Percentiles rank a stretch among this genome's conserved stretches.
phyloP scores from a whole-genome alignment of 2,329 filamentous ascomycete species.

The Knufia petricola region DNA sequence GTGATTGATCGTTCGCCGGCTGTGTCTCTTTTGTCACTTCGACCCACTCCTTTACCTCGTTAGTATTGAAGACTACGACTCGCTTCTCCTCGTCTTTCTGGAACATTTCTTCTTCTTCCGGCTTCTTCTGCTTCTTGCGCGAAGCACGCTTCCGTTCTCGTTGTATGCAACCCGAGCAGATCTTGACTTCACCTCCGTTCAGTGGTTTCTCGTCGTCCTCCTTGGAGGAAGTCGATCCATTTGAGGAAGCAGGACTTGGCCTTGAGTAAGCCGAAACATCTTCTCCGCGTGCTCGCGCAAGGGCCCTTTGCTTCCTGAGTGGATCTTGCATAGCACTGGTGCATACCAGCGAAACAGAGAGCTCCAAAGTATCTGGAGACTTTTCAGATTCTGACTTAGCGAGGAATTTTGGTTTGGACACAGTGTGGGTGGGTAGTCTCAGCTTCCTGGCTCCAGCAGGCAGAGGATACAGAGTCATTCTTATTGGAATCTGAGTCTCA shows the following conservation, averaged over 20 bases:
- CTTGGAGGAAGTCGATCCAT: slow-evolving; percentile 41
- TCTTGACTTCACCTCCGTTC: slow-evolving; percentile 87
- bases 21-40: slow-evolving; percentile 46
- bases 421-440: slow-evolving; percentile 79
- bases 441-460: slow-evolving; percentile 68
- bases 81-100: slow-evolving; percentile 67
- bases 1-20: slow-evolving; percentile 34
- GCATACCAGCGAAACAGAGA: slow-evolving; percentile 76
- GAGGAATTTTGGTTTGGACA: slow-evolving; percentile 87
- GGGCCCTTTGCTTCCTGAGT: slow-evolving; percentile 56
- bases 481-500: slow-evolving; percentile 90
- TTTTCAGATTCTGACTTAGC: slow-evolving; percentile 60
- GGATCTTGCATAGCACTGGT: slow-evolving; percentile 80
- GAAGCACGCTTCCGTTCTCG: slow-evolving; percentile 84
- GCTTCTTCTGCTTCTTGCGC: slow-evolving; percentile 86
- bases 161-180: slow-evolving; percentile 83
- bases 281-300: slow-evolving; percentile 46
- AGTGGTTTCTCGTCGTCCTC: slow-evolving; percentile 63
- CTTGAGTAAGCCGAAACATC: slow-evolving; percentile 29
- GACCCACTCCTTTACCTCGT: slow-evolving; percentile 77
- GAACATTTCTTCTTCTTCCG: slow-evolving; percentile 85
- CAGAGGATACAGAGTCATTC: slow-evolving; percentile 65
- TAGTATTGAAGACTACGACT: slow-evolving; percentile 85
- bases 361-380: slow-evolving; percentile 64
- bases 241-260: slow-evolving; percentile 29